Base-by-base conservation (phyloP, 164 flowering plant species). In the Liriodendron chinense region DNA sequence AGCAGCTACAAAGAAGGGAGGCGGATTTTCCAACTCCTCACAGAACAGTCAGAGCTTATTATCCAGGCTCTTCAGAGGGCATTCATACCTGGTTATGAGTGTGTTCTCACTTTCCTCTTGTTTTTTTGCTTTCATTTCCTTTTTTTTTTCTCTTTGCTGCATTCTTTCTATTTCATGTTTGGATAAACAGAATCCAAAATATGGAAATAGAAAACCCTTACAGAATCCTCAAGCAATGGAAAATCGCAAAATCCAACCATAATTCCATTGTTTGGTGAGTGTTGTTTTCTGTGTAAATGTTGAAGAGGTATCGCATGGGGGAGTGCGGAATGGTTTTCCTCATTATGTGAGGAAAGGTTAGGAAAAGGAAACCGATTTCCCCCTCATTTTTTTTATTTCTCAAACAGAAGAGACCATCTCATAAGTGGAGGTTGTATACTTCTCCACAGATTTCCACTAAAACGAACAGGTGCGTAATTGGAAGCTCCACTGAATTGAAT, bases 1-100 rank as follows among this genome's bases (percentile, higher is more conserved):
- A 77, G 78, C 26, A 80, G 70, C 61, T 80, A 57, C 25, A 20
- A 75, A 65, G 76, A 81, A 72, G 83, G 83, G 16, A 63, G 61
- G 13, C 56, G 43, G 22, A 73, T 81, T 4, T 78, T 81, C 71
- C 72, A 72, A 69, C 72, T 78, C 22, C 83, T 77, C 72, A 57
- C 62, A 48, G 80, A 80, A 72, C 80, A 59, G 18, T 66, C 66
- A 13, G 26, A 21, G 47, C 69, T 74, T 53, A 5, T 73, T 16
- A 6, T 47, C 28, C 53, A 73, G 10, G 67, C 62, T 14, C 7
- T 28, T 56, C 25, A 18, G 21, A 73, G 16, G 12, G 6, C 57
- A 20, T 66, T 62, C 28, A 47, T 77, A 61, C 77, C 80, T 0
- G 77, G 79, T 18, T 73, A 69, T 8, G 73, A 74, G 82, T 80